Evolutionary conservation across 176 grass and related monocot species (phyloP).

Genomic region (Rhynchospora tenuis): DNA sequence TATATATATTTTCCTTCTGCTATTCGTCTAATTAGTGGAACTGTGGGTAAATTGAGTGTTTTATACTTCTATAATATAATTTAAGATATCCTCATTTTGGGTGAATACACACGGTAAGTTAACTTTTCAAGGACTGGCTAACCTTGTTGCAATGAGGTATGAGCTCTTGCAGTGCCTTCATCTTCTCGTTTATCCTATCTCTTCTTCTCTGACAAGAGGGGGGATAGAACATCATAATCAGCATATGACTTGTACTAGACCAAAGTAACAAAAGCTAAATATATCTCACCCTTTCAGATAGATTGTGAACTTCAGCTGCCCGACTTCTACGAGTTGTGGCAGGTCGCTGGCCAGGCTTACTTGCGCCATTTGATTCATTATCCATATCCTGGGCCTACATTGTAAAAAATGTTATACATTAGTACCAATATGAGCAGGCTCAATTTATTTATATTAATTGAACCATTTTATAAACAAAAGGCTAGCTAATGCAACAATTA

Average conservation of each 20-base stretch:
- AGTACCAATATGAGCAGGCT: no score
- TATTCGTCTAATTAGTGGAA: background rate
- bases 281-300: slow-evolving; percentile 69
- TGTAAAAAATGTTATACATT: background rate
- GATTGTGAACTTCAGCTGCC: slow-evolving; percentile 92
- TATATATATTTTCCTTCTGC: background rate
- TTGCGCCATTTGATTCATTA: slow-evolving; percentile 40
- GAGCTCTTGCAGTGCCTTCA: slow-evolving; percentile 90
- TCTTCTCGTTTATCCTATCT: slow-evolving; percentile 96
- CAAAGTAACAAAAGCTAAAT: background rate
- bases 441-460: background rate
- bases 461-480: background rate
- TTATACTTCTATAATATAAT: background rate
- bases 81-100: background rate
- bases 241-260: background rate
- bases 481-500: background rate
- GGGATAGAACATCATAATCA: background rate
- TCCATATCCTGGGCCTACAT: slow-evolving; percentile 47
- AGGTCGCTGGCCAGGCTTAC: slow-evolving; percentile 39
- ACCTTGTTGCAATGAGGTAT: slow-evolving; percentile 99
- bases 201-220: slow-evolving; percentile 66
- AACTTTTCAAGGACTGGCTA: background rate
- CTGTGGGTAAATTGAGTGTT: background rate
- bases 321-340: slow-evolving; percentile 53
- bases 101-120: background rate